Evolutionary conservation across 2,329 filamentous ascomycete genomes (phyloP).

Genomic region (Elsinoe ampelina): DNA sequence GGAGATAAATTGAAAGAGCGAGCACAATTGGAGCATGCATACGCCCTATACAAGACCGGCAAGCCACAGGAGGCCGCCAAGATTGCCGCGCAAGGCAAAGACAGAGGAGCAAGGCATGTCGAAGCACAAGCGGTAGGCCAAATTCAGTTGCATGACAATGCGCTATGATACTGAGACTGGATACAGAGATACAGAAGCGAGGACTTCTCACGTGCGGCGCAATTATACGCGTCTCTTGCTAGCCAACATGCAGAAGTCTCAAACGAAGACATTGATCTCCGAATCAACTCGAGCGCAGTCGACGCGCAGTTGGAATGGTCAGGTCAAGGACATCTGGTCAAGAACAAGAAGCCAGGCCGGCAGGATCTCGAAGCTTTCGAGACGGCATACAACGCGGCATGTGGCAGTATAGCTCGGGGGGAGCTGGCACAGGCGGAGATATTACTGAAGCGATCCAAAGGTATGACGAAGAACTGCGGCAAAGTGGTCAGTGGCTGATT

Average conservation of each 20-base stretch:
- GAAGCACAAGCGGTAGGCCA: conserved; percentile 50
- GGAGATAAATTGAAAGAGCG: conserved; percentile 51
- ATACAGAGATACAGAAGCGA: conserved; percentile 59
- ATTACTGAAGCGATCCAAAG: conserved; percentile 58
- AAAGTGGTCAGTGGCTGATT: conserved; percentile 3
- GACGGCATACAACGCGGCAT: conserved; percentile 72
- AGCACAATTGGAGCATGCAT: conserved; percentile 62
- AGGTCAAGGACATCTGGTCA: conserved; percentile 44
- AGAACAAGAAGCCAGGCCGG: conserved; percentile 44
- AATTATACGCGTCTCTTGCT: conserved; percentile 54
- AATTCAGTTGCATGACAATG: neutral
- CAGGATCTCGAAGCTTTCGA: conserved; percentile 69
- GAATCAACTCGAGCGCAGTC: conserved; percentile 65
- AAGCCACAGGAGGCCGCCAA: conserved; percentile 55
- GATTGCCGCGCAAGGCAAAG: conserved; percentile 34
- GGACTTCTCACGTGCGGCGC: conserved; percentile 57
- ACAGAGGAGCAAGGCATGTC: conserved; percentile 48
- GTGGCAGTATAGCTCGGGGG: conserved; percentile 59
- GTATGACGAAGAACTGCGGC: conserved; percentile 22
- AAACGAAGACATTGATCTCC: conserved; percentile 63
- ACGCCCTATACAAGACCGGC: conserved; percentile 75
- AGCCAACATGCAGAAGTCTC: conserved; percentile 35
- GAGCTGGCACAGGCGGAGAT: conserved; percentile 56
- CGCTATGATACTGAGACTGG: neutral
- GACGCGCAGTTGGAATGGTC: conserved; percentile 66